Base-by-base conservation (phyloP, 1,284 basidiomycete species). In the Kwoniella shivajii region DNA sequence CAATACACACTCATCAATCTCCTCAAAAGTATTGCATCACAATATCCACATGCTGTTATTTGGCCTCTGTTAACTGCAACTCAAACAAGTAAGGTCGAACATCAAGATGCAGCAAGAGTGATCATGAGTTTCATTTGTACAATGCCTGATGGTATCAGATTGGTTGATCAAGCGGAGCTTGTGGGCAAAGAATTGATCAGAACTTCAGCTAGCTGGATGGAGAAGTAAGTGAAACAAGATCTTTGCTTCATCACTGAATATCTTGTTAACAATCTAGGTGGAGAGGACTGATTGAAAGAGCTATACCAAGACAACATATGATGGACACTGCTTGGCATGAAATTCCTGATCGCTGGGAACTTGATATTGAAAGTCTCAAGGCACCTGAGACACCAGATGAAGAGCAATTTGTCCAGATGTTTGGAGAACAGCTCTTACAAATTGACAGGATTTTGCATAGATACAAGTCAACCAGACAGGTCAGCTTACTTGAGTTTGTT, bases 1-100 rank as follows among this genome's bases (percentile, higher is more conserved):
- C 69, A 71, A 49, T 59, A 50, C n/a, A 64, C 70, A 1, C 55
- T 76, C 4, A 62, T 75, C 24, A 60, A 61, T 13, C 56, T 75
- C 30, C 61, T 76, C 26, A 69, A 71, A 52, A 63, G 63, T 20
- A 69, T 76, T 38, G 59, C 72, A 3, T 63, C 61, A 11, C 63
- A 64, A n/a, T 76, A 66, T 48, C 73, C 73, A 10, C 72, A 76
- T 59, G 73, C 73, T 13, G 60, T 75, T 18, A 75, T 75, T 27
- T 76, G 74, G 74, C 73, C 74, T 4, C 55, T 76, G 7, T 53
- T 74, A 14, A 75, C 73, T 11, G 74, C 74, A 2, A 68, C 69
- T 37, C 69, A 73, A 47, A 76, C 73, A 0, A 59, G 60, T n/a
- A 68, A 70, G 38, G 52, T 54, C 11, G 68, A 72, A 34, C 71